Evolutionary conservation across 2,329 filamentous ascomycete species (phyloP), one percentile per base, ranked within the genome.

Genomic region (Epichloe sp.): DNA sequence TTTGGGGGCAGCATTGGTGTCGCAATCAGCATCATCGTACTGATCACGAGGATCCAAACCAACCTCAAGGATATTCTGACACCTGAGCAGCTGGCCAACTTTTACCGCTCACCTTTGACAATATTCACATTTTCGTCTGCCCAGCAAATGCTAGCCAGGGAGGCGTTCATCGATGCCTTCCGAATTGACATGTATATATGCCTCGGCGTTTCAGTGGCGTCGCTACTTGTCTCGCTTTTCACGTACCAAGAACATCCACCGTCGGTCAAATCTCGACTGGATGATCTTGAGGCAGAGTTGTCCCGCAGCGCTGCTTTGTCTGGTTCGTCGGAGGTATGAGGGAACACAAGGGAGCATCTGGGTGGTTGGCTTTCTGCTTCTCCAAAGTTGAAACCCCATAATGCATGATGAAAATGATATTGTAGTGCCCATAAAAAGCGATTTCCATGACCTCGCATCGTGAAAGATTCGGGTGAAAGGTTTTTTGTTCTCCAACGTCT

Each of bases 1-100:
- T 63, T 78, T 1, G 76, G 76, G 3, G 76, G 76, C 4, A 77
- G 75, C 52, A 63, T 79, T 21, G 76, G 76, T 3, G 76, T 79
- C 48, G 72, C 76, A 3, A 67, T 71, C 2, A 78, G 74, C 23
- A 72, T 75, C 1, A 71, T 72, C n/a, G 65, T 78, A 12, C 57
- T 76, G 48, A 57, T 57, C 42, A 53, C 51, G n/a, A 54, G 50
- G 41, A 59, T 59, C 17, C 50, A 57, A 36, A 38, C 46, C 34
- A 48, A 47, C 3, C 47, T 59, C 10, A 48, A 53, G 34, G 51
- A 42, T 46, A 45, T 42, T 21, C 51, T 59, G 37, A 54, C 55
- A 12, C 31, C 51, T 5, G 49, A 51, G 23, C 47, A 59, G 49
- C 48, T 59, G 17, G 48, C 46, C 7, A 50, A 35, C 46, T 57